Percentiles rank a stretch among this genome's conserved stretches.
These are phyloP conservation scores for Pelargonium nanum DNA, from an alignment of 345 rosid genomes.

Conservation along the genomic window DNA sequence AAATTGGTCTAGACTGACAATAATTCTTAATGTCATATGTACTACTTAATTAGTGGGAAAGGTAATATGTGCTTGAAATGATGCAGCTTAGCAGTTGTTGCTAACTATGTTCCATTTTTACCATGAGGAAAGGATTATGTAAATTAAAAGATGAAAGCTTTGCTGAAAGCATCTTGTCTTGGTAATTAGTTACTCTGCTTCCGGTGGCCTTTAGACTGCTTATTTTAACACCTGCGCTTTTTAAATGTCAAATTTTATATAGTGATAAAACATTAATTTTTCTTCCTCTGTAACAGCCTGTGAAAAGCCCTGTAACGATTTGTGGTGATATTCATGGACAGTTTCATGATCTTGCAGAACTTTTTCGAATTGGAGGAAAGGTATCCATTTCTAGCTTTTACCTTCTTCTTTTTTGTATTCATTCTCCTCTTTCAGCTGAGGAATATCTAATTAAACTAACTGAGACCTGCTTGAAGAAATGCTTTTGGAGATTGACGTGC, in stretches of 20 bases:
- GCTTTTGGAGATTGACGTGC: no score
- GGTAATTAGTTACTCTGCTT: background rate
- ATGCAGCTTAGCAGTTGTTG: background rate
- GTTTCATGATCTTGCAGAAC: conserved; percentile 99
- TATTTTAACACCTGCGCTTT: background rate
- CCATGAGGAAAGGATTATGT: background rate
- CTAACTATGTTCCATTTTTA: background rate
- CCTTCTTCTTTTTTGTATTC: background rate
- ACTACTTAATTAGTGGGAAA: background rate
- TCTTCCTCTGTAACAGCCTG: conserved; percentile 61
- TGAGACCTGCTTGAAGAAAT: no score
- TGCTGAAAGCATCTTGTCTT: background rate
- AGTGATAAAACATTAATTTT: background rate
- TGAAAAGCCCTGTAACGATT: conserved; percentile 93
- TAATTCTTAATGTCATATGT: background rate
- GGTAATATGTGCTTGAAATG: background rate
- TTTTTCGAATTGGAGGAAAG: conserved; percentile 94
- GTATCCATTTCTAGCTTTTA: conserved; percentile 22
- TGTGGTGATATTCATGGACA: conserved; percentile 99
- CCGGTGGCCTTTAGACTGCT: background rate
- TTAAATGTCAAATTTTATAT: conserved; percentile 3
- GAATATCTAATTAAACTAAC: no score
- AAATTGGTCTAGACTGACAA: background rate
- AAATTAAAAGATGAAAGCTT: background rate
- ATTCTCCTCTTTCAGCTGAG: no score